Conservation (phyloP, 1,139 yeast genomes). For the Spathaspora sp. region DNA sequence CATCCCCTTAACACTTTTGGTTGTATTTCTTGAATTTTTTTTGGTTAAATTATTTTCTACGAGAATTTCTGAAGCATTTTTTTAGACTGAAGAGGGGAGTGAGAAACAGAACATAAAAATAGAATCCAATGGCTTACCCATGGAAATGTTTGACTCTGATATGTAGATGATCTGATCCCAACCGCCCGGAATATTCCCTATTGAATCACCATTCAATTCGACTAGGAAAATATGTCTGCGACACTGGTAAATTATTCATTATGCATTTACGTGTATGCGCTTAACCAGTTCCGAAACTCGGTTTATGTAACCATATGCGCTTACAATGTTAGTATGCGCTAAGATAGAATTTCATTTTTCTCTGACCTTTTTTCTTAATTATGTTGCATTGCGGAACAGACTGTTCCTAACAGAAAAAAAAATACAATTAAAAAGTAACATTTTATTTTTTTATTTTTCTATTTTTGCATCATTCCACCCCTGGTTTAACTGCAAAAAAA, state of each 20-base stretch:
- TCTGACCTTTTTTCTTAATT: neutral
- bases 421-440: neutral
- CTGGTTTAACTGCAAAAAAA: neutral
- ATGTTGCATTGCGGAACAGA: slow-evolving; percentile 4
- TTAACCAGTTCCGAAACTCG: neutral
- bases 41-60: neutral
- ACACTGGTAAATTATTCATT: slow-evolving; percentile 2
- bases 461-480: slow-evolving; percentile 8
- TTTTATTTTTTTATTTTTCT: neutral
- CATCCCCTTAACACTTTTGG: neutral
- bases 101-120: neutral
- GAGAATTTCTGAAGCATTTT: neutral
- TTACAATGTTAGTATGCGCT: slow-evolving; percentile 3
- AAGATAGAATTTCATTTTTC: neutral
- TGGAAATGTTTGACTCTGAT: neutral
- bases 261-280: slow-evolving; percentile 6
- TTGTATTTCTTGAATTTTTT: slow-evolving; percentile 1
- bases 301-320: slow-evolving; percentile 7
- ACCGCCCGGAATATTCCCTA: too few relatives aligned
- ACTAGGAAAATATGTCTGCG: neutral
- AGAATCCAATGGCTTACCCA: neutral
- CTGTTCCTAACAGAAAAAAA: slow-evolving; percentile 4
- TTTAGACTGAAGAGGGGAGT: neutral
- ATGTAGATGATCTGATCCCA: neutral
- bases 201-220: too few relatives aligned